Percentiles rank a stretch among this genome's conserved stretches.
These are phyloP conservation scores for Sporothrix protearum DNA, from an alignment of 2,329 filamentous ascomycete genomes.

Conservation along the genomic window DNA sequence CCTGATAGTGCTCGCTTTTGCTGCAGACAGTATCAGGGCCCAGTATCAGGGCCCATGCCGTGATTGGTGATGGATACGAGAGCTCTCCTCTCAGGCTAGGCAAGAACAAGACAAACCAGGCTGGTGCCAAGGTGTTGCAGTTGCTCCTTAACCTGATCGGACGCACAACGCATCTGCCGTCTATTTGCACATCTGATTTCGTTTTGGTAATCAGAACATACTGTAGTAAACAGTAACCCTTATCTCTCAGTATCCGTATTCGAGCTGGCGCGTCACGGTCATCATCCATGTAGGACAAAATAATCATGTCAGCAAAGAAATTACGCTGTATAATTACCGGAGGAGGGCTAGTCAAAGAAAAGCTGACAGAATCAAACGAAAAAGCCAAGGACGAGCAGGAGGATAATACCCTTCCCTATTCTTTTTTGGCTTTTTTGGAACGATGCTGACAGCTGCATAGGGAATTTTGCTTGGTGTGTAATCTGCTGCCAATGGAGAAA, in stretches of 20 bases:
- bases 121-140: background rate
- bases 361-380: background rate
- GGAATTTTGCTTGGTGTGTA: conserved; percentile 1
- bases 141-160: background rate
- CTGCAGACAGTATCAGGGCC: no score
- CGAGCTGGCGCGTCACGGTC: background rate
- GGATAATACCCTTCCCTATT: no score
- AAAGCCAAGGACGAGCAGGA: background rate
- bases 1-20: background rate
- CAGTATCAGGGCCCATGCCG: no score
- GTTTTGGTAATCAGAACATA: background rate
- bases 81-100: no score
- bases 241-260: background rate
- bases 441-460: background rate
- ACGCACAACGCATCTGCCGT: background rate
- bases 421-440: no score
- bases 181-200: background rate
- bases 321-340: conserved; percentile 13
- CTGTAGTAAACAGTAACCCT: background rate
- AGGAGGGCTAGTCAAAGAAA: background rate
- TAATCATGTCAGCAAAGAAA: conserved; percentile 6
- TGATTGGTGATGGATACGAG: no score
- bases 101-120: background rate
- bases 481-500: no score
- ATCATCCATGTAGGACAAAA: background rate